Evolutionary conservation across 1,284 basidiomycete species (phyloP).

Genomic region (Ganoderma resinaceum): DNA sequence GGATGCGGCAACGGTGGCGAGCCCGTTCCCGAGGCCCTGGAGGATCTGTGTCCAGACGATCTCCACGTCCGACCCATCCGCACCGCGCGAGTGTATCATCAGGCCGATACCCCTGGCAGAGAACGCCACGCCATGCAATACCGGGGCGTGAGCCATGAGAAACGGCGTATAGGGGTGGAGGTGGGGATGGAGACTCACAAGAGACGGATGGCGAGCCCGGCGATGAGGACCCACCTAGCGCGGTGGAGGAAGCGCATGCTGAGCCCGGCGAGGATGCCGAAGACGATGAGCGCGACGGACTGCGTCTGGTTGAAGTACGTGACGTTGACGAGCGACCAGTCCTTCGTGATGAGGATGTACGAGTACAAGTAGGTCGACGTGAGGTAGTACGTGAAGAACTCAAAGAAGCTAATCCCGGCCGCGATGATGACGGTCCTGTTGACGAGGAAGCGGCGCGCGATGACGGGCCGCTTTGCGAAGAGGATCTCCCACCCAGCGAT

Average conservation of each 20-base stretch:
- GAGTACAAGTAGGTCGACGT: slow-evolving; percentile 68
- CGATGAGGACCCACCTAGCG: slow-evolving; percentile 69
- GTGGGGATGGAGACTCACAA: slow-evolving; percentile 36
- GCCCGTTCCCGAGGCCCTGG: slow-evolving; percentile 82
- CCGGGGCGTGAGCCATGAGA: neutral
- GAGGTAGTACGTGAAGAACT: slow-evolving; percentile 73
- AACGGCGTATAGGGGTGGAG: slow-evolving; percentile 2
- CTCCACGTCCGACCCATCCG: slow-evolving; percentile 63
- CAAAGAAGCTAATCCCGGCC: slow-evolving; percentile 71
- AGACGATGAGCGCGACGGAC: slow-evolving; percentile 69
- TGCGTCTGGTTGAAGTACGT: slow-evolving; percentile 64
- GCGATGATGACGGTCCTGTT: slow-evolving; percentile 69
- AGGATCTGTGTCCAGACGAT: slow-evolving; percentile 77
- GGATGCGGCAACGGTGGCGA: slow-evolving; percentile 73
- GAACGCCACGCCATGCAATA: too few relatives aligned
- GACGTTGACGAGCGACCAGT: slow-evolving; percentile 59
- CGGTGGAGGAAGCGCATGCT: slow-evolving; percentile 61
- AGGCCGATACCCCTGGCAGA: slow-evolving; percentile 65
- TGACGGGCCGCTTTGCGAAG: slow-evolving; percentile 57
- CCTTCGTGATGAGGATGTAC: slow-evolving; percentile 66
- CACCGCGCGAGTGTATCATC: slow-evolving; percentile 78
- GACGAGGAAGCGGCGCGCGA: slow-evolving; percentile 60
- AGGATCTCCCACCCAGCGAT: slow-evolving; percentile 58
- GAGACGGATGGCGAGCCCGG: slow-evolving; percentile 73
- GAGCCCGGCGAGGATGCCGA: slow-evolving; percentile 67